A percentile compares a stretch with the other conserved stretches of the same genome.
Evolutionary conservation across 805 yeast genomes (phyloP).

Genomic region (Cyberlindnera misumaiensis): DNA sequence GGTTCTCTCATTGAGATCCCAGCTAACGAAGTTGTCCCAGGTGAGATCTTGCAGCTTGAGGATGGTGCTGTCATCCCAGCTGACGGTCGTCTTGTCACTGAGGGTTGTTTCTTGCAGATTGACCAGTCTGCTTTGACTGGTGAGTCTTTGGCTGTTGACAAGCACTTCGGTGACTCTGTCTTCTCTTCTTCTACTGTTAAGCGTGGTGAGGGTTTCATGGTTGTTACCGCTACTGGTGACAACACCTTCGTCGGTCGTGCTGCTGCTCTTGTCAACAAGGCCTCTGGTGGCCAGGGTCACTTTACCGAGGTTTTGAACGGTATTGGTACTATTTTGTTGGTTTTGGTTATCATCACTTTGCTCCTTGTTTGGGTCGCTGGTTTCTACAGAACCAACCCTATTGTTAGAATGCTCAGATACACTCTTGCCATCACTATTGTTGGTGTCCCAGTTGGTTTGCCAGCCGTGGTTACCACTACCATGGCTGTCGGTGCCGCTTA

Average conservation of each 20-base stretch:
- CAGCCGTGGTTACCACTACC: constrained; percentile 97
- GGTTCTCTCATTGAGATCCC: constrained; percentile 70
- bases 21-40: constrained; percentile 86
- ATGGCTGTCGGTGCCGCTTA: constrained; percentile 99
- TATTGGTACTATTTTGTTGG: constrained; percentile 89
- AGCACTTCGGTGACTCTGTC: constrained; percentile 77
- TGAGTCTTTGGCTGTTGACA: constrained; percentile 94
- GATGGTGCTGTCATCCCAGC: constrained; percentile 92
- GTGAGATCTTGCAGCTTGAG: constrained; percentile 88
- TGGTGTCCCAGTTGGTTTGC: constrained; percentile 98
- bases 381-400: constrained; percentile 87
- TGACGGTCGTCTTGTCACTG: constrained; percentile 85
- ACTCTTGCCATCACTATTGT: constrained; percentile 92
- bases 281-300: constrained; percentile 90
- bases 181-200: constrained; percentile 93
- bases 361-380: constrained; percentile 87
- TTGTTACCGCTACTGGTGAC: constrained; percentile 94
- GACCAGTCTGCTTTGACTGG: constrained; percentile 98
- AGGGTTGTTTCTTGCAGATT: constrained; percentile 80
- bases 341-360: constrained; percentile 80
- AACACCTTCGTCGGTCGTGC: constrained; percentile 95
- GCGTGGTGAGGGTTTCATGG: constrained; percentile 92
- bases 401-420: constrained; percentile 85
- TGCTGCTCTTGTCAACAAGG: constrained; percentile 93
- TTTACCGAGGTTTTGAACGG: constrained; percentile 97